phyloP scores from a whole-genome alignment of 2,329 filamentous ascomycete species.

The Elsinoe fawcettii region DNA sequence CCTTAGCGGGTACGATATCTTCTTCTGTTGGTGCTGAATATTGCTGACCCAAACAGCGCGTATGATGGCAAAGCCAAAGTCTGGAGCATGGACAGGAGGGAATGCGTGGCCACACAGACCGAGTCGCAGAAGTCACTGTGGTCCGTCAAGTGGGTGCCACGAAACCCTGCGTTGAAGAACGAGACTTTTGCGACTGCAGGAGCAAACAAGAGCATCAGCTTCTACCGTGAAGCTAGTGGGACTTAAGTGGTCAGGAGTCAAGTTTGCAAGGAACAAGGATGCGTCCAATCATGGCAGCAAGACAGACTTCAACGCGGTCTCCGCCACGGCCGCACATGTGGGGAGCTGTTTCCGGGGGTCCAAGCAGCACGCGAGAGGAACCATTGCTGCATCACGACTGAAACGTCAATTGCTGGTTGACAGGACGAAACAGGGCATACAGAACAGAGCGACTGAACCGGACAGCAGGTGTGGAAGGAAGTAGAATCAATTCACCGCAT shows the following conservation, averaged over 20 bases:
- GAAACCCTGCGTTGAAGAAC: constrained; percentile 46
- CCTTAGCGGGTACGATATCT: constrained; percentile 57
- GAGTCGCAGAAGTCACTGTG: constrained; percentile 82
- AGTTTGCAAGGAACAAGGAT: constrained; percentile 5
- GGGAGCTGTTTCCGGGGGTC: not conserved
- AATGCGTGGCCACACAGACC: constrained; percentile 86
- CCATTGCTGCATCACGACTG: not conserved
- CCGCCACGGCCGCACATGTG: not conserved
- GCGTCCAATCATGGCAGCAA: not conserved
- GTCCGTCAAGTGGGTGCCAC: constrained; percentile 77
- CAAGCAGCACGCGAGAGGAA: not conserved
- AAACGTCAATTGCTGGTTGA: not conserved
- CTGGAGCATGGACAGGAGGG: constrained; percentile 78
- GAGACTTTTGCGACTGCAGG: constrained; percentile 74
- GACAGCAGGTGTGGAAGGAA: not conserved
- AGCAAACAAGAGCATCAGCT: constrained; percentile 65
- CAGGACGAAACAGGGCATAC: not conserved
- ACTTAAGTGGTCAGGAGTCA: constrained; percentile 33
- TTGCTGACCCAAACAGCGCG: constrained; percentile 38
- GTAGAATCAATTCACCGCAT: not conserved
- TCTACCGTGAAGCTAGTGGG: constrained; percentile 79
- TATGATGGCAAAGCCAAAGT: constrained; percentile 94
- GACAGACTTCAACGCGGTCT: not conserved
- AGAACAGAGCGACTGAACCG: not conserved
- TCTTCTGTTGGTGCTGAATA: not conserved